phyloP scores from a whole-genome alignment of 495 filamentous ascomycete genomes.

The Penicillium turbatum region DNA sequence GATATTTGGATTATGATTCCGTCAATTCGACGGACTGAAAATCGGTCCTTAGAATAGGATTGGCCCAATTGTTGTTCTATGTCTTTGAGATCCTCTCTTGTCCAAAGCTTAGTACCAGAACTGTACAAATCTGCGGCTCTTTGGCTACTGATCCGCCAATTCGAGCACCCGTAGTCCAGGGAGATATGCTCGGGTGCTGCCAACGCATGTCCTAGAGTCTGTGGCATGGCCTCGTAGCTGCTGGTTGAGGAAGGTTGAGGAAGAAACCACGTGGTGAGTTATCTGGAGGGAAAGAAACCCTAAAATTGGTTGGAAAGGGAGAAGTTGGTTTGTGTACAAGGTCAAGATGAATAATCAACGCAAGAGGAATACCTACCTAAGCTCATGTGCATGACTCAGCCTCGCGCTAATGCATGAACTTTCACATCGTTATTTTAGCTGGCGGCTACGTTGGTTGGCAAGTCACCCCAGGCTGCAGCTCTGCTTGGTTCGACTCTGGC shows the following conservation, averaged over 20 bases:
- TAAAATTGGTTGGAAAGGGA: conserved; percentile 12
- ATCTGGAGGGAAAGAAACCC: conserved; percentile 9
- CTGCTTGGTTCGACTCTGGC: conserved; percentile 4
- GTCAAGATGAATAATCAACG: no score
- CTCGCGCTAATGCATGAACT: conserved; percentile 3
- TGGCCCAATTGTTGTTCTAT: conserved; percentile 36
- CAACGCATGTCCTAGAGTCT: conserved; percentile 17
- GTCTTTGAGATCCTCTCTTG: conserved; percentile 33
- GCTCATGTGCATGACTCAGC: not conserved
- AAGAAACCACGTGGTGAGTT: conserved; percentile 20
- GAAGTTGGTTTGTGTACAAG: conserved; percentile 10
- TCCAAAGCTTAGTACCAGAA: conserved; percentile 35
- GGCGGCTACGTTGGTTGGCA: conserved; percentile 10
- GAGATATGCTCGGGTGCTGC: conserved; percentile 3
- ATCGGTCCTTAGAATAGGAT: conserved; percentile 28
- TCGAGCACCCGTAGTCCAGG: conserved; percentile 33
- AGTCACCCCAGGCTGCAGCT: conserved; percentile 3
- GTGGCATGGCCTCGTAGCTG: conserved; percentile 24
- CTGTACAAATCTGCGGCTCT: conserved; percentile 35
- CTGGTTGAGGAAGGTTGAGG: conserved; percentile 19
- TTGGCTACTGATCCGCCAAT: conserved; percentile 37
- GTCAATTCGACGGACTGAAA: conserved; percentile 37
- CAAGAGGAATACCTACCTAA: no score
- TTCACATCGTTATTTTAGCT: conserved; percentile 11
- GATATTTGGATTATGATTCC: conserved; percentile 31